phyloP scores from a whole-genome alignment of 106 monocot genomes.

The Alisma plantagoaquatica region DNA sequence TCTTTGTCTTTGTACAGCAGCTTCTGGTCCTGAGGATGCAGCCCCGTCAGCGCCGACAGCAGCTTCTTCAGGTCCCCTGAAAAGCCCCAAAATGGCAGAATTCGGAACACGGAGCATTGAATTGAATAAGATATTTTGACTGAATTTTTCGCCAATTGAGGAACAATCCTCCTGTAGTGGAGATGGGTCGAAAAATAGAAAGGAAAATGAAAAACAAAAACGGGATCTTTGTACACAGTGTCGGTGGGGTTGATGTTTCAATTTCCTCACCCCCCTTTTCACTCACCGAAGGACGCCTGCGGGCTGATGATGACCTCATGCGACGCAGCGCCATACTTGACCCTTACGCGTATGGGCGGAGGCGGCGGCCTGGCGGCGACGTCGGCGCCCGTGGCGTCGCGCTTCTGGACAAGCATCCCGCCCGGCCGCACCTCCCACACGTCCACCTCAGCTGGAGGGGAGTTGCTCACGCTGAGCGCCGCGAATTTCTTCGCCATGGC shows the following conservation, averaged over 20 bases:
- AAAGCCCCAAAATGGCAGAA: too few species aligned
- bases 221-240: too few species aligned
- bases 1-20: slow-evolving; percentile 67
- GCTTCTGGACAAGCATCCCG: slow-evolving; percentile 91
- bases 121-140: too few species aligned
- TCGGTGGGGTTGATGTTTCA: too few species aligned
- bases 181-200: too few species aligned
- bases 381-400: slow-evolving; percentile 19
- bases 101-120: too few species aligned
- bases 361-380: slow-evolving; percentile 20
- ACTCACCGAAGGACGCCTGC: slow-evolving; percentile 74
- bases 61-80: slow-evolving; percentile 77
- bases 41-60: slow-evolving; percentile 37
- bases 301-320: slow-evolving; percentile 83
- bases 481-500: slow-evolving; percentile 9
- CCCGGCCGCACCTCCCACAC: slow-evolving; percentile 82
- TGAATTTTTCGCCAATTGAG: too few species aligned
- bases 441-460: slow-evolving; percentile 16
- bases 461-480: slow-evolving; percentile 1
- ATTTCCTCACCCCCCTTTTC: too few species aligned
- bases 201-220: too few species aligned
- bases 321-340: slow-evolving; percentile 50
- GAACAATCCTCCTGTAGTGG: too few species aligned
- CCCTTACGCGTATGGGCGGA: slow-evolving; percentile 64
- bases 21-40: slow-evolving; percentile 76